phyloP scores from a whole-genome alignment of 176 grass and related monocot genomes.

The Alopecurus myosuroides region DNA sequence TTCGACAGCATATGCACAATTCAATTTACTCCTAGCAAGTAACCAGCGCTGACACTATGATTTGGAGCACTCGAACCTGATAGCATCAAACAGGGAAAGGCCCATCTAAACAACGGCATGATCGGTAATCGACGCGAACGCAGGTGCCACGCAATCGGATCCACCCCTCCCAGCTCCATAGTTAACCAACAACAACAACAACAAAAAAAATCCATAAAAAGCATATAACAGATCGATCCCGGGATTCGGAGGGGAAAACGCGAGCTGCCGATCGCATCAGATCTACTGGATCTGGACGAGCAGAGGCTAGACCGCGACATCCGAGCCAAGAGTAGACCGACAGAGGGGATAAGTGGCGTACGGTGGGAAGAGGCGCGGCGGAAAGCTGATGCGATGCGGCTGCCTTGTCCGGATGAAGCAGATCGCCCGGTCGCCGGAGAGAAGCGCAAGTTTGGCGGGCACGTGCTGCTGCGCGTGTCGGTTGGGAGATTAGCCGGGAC shows the following conservation, averaged over 20 bases:
- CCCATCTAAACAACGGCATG: not conserved
- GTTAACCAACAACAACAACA: too few relatives aligned
- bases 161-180: not conserved
- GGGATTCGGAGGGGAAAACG: too few relatives aligned
- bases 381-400: not conserved
- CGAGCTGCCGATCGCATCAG: not conserved
- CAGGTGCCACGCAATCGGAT: not conserved
- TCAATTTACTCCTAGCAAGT: not conserved
- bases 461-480: not conserved
- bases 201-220: too few relatives aligned
- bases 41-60: not conserved
- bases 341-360: not conserved
- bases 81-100: not conserved
- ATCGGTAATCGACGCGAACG: not conserved
- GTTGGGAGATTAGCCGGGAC: not conserved
- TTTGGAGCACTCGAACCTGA: not conserved
- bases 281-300: slow-evolving; percentile 10
- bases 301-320: not conserved
- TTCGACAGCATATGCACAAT: not conserved
- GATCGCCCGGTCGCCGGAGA: not conserved
- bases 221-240: not conserved
- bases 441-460: not conserved
- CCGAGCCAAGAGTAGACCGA: not conserved
- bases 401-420: not conserved
- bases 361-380: not conserved